These are phyloP conservation scores for Xylariaceae sp. DNA, from an alignment of 2,329 filamentous ascomycete genomes.

Conservation along the genomic window DNA sequence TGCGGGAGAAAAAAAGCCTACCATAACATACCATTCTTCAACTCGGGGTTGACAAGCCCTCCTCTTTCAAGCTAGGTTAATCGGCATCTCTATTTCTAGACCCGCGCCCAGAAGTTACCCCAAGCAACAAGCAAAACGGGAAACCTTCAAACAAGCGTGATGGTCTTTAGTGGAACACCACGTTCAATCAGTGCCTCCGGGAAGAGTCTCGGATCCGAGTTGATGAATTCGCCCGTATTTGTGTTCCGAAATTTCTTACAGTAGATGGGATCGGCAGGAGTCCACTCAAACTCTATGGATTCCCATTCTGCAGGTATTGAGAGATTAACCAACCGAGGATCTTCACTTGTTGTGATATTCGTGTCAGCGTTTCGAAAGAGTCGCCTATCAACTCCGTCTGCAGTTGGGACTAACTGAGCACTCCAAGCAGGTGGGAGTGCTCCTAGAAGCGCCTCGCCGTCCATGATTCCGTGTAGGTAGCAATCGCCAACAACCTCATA, in stretches of 20 bases:
- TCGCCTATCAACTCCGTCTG: background rate
- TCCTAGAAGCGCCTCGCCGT: conserved; percentile 31
- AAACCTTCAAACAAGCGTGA: conserved; percentile 29
- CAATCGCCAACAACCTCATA: conserved; percentile 30
- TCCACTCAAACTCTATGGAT: conserved; percentile 20
- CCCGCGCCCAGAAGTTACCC: too few species aligned
- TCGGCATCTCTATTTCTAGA: too few species aligned
- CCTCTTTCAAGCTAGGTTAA: too few species aligned
- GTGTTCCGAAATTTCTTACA: conserved; percentile 26
- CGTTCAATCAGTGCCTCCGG: conserved; percentile 24
- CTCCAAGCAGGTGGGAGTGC: conserved; percentile 17
- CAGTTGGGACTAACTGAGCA: background rate
- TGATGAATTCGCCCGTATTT: conserved; percentile 27
- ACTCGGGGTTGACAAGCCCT: too few species aligned
- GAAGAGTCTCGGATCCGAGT: conserved; percentile 32
- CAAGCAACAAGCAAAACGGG: background rate
- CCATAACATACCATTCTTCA: too few species aligned
- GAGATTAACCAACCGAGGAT: conserved; percentile 24
- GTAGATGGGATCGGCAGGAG: conserved; percentile 18
- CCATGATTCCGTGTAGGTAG: conserved; percentile 31
- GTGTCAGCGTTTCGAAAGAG: conserved; percentile 13
- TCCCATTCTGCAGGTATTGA: conserved; percentile 28
- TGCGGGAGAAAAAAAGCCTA: too few species aligned
- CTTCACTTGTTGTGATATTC: background rate
- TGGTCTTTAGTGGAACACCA: conserved; percentile 23